Base-by-base conservation (phyloP, 2,329 filamentous ascomycete species). In the Colletotrichum falcatum region DNA sequence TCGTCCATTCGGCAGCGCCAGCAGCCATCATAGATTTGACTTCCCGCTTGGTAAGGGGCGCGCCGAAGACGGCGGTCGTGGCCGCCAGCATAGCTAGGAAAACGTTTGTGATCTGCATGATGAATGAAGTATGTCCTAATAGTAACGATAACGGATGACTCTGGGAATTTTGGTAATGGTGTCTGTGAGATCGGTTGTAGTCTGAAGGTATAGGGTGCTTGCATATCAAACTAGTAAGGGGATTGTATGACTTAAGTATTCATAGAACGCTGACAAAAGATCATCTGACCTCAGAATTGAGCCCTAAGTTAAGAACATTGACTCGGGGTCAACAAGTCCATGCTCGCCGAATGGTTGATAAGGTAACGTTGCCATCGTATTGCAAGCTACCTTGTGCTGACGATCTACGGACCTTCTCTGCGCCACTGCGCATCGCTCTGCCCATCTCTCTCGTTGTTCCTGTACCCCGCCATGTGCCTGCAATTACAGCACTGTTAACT, bases 21-120 rank as follows among this genome's bases (percentile, higher is more conserved):
- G 77, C 56, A 61, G 80, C 79, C 81, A 83, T 83, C 67, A 70
- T 70, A 79, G 84, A 84, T 75, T 78, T 81, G 55, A 72, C 71
- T 35, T 67, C 63, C 9, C 65, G 65, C 59, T 71, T 71, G 26
- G 46, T 30, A 6, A 68, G 44, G 12, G 64, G 65, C 14, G 59
- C 69, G 39, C 49, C 68, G 26, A 54, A 61, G 59, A 66, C 60
- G 70, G 75, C 74, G 26, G 73, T 74, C 30, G 73, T 66, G 54
- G 76, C 70, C 35, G 79, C 76, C 5, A 83, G 81, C 44, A 81
- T 79, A 37, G 81, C 78, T 63, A 80, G 75, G 74, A 81, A 75
- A 68, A 81, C 74, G 74, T 78, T 78, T 72, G 82, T 80, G 79
- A 85, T 76, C 75, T 84, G 82, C 83, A 85, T 85, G 44, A 59